phyloP scores from a whole-genome alignment of 116 monocot genomes.

The Papilionanthe hybrid region DNA sequence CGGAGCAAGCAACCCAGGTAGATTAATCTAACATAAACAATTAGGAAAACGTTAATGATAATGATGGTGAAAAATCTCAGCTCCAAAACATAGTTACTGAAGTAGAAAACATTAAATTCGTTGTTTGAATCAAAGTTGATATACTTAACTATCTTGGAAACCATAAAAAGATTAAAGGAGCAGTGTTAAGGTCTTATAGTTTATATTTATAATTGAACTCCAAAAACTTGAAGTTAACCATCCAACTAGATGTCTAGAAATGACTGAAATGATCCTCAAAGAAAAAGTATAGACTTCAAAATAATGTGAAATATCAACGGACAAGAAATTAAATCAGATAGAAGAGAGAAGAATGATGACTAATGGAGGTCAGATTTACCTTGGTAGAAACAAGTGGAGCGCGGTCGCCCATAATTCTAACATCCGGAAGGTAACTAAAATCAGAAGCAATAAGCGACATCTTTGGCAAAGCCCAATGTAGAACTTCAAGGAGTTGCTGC shows the following conservation, averaged over 20 bases:
- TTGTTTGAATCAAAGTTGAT: not conserved
- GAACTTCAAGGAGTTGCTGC: conserved; percentile 86
- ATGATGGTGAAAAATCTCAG: not conserved
- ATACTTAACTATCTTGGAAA: not conserved
- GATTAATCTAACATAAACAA: not conserved
- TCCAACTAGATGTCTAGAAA: not conserved
- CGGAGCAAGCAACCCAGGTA: no score
- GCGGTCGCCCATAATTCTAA: conserved; percentile 77
- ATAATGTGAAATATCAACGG: not conserved
- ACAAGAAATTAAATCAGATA: not conserved
- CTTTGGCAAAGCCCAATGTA: conserved; percentile 85
- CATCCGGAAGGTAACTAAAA: conserved; percentile 94
- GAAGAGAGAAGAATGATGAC: not conserved
- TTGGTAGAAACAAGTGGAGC: conserved; percentile 95
- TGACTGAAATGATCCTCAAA: not conserved
- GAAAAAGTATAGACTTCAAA: not conserved
- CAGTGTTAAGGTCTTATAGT: not conserved
- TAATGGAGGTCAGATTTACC: conserved; percentile 29
- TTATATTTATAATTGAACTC: not conserved
- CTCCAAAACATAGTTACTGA: not conserved
- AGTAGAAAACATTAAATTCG: not conserved
- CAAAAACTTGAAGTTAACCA: not conserved
- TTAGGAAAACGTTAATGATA: not conserved
- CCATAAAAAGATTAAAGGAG: not conserved
- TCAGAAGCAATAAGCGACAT: conserved; percentile 97